Evolutionary conservation across 1,139 yeast genomes (phyloP), one percentile per base, ranked within the genome.

Genomic region (Pichia sp.): DNA sequence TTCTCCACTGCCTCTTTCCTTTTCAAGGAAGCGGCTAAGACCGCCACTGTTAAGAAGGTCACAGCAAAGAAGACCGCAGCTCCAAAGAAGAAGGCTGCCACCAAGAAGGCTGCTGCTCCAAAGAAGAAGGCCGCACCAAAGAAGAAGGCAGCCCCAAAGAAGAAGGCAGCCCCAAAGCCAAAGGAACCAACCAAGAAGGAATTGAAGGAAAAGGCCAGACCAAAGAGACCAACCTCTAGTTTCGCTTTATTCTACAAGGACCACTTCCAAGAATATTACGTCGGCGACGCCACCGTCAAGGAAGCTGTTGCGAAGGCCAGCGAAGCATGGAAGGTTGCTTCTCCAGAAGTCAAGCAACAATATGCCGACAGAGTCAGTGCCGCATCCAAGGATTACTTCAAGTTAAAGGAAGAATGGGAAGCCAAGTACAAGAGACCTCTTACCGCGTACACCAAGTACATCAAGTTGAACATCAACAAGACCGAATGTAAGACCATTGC

Each of bases 401-500:
- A 46, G 19, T 50, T 44, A 4, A n/a, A 52, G 22, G 55, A 50
- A 1, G 58, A 51, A 4, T 61, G 65, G 65, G 49, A 50, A 17
- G 49, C 34, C 11, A 58, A 59, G 36, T 58, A 54, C 31, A 54
- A 55, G n/a, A 46, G 44, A 24, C 53, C 56, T 31, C 44, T 54
- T 5, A 38, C 51, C 9, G 59, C 58, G 20, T 61, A 59, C 48
- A 47, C 45, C 34, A 57, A 54, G 34, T 61, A 52, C 35, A 47
- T 57, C 35, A 51, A 53, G 39, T 45, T 38, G 11, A 50, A 48
- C 15, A 50, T 52, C 22, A 45, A 51, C 18, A 31, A 34, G 15
- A 12, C 38, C n/a, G 50, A 45, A 11, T 39, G 44, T 17, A 47
- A 39, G 6, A 42, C 53, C 7, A 34, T 50, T 7, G 34, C 30